phyloP scores from a whole-genome alignment of 768 basidiomycete genomes.

The Lactifluus subvellereus region DNA sequence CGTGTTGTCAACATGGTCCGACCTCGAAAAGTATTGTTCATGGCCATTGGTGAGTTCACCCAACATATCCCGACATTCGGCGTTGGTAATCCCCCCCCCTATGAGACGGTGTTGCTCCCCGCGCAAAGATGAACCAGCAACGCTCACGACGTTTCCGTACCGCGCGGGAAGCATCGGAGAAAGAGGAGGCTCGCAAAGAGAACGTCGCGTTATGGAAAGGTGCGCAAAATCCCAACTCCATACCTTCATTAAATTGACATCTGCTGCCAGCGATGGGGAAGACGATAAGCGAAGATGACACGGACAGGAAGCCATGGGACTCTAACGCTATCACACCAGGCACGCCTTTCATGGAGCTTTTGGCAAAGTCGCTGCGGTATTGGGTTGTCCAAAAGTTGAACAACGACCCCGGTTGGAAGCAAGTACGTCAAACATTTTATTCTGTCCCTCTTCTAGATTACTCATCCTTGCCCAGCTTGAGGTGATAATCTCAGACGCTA shows the following conservation, averaged over 20 bases:
- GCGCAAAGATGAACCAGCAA: conserved; percentile 99
- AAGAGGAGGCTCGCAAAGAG: conserved; percentile 81
- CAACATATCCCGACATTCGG: conserved; percentile 8
- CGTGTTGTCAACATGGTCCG: conserved; percentile 95
- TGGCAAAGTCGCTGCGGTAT: conserved; percentile 84
- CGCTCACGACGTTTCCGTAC: conserved; percentile 94
- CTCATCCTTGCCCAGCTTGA: conserved; percentile 53
- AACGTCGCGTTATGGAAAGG: conserved; percentile 84
- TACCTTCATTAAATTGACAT: not conserved
- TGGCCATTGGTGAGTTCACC: conserved; percentile 82
- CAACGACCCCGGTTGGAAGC: conserved; percentile 92
- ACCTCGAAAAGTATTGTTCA: conserved; percentile 91
- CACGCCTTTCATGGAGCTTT: conserved; percentile 95
- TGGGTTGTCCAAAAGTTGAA: conserved; percentile 97
- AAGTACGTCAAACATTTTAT: conserved; percentile 39
- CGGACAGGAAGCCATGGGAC: conserved; percentile 87
- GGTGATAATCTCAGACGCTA: conserved; percentile 94
- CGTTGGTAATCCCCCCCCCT: not conserved
- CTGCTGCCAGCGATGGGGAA: conserved; percentile 81
- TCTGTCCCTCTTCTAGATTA: not conserved
- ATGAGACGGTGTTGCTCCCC: conserved; percentile 93
- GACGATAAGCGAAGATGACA: conserved; percentile 70
- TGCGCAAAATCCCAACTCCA: conserved; percentile 29
- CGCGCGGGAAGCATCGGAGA: conserved; percentile 91
- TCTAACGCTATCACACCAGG: conserved; percentile 98